Conservation (phyloP, 1,284 basidiomycete species). For the Sporisorium scitamineum region DNA sequence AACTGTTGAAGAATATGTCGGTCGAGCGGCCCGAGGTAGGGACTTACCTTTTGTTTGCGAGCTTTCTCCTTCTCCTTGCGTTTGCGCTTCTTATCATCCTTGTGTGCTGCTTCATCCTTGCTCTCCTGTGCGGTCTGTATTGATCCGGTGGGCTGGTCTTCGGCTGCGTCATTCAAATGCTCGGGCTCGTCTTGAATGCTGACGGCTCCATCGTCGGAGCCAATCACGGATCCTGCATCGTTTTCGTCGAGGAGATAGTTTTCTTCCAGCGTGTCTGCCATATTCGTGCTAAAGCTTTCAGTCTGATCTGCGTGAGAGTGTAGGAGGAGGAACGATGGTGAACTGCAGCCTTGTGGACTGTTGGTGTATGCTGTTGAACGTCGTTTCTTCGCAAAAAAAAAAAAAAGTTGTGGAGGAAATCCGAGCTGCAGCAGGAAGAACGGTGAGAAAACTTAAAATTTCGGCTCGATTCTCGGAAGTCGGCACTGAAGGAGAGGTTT, state of each 20-base stretch:
- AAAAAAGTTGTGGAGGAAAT: constrained; percentile 31
- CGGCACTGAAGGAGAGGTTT: neutral
- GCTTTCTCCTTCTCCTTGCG: constrained; percentile 56
- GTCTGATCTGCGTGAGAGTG: neutral
- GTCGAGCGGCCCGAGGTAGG: too few species aligned
- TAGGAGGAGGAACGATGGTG: neutral
- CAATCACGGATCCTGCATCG: constrained; percentile 31
- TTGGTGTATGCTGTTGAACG: constrained; percentile 7
- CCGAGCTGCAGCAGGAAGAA: constrained; percentile 11
- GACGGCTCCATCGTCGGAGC: constrained; percentile 48
- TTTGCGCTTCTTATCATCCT: constrained; percentile 58
- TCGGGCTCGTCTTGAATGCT: constrained; percentile 35
- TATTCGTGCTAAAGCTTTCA: constrained; percentile 11
- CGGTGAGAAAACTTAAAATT: constrained; percentile 17
- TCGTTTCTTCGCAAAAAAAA: neutral
- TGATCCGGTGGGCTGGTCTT: neutral
- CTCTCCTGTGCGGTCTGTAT: constrained; percentile 4
- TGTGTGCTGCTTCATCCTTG: constrained; percentile 47
- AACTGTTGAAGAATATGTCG: neutral
- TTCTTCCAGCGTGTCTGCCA: constrained; percentile 62
- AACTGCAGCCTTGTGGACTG: constrained; percentile 1
- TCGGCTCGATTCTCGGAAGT: constrained; percentile 30
- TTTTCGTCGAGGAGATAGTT: constrained; percentile 57
- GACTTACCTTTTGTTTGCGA: constrained; percentile 56
- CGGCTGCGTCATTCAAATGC: constrained; percentile 4